Evolutionary conservation across 208 protist species (phyloP).

Genomic region (Acanthamoeba triangularis): DNA sequence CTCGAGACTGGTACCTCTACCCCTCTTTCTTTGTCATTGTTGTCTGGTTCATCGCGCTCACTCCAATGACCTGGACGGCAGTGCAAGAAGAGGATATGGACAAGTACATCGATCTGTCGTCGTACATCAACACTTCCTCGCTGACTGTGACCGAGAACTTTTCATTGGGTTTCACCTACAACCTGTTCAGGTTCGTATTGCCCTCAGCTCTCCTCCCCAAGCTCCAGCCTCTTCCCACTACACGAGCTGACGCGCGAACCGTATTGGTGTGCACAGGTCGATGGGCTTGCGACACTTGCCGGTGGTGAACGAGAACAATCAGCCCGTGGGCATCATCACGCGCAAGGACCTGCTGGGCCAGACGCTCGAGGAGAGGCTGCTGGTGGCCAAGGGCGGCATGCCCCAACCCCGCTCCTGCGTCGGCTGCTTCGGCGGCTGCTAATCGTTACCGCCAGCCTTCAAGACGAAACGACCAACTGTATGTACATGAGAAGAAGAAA

Average conservation of each 20-base stretch:
- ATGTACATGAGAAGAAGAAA: background rate
- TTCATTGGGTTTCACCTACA: background rate
- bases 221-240: background rate
- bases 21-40: no score
- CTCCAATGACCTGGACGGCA: background rate
- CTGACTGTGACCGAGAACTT: conserved; percentile 18
- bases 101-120: conserved; percentile 19
- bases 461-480: background rate
- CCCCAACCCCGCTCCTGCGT: conserved; percentile 9
- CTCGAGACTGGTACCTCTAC: background rate
- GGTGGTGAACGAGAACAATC: conserved; percentile 72
- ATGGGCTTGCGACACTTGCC: conserved; percentile 80
- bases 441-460: background rate
- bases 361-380: conserved; percentile 49
- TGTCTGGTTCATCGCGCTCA: no score
- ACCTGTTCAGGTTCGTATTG: background rate
- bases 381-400: conserved; percentile 43
- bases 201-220: background rate
- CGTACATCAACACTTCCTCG: conserved; percentile 38
- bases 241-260: no score
- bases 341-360: conserved; percentile 79
- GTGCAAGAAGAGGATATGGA: conserved; percentile 31
- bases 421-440: conserved; percentile 20
- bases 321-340: conserved; percentile 80
- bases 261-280: conserved; percentile 2